Conservation (phyloP, 2,329 filamentous ascomycete genomes). For the Diaporthe sp. region DNA sequence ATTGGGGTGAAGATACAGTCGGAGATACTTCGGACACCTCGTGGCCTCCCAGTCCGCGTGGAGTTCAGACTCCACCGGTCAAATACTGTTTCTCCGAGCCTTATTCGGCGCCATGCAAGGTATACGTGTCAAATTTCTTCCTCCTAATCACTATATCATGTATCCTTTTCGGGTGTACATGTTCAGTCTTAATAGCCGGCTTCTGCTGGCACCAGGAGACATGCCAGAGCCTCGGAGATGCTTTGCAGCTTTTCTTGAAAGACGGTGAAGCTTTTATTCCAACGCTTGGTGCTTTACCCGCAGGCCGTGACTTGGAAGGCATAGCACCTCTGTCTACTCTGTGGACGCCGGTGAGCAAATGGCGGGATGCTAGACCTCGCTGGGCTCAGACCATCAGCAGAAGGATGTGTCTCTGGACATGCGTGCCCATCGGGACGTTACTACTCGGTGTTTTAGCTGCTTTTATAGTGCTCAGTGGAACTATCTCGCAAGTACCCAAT, state of each 20-base stretch:
- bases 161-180: neutral
- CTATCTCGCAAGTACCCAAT: neutral
- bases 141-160: neutral
- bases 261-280: neutral
- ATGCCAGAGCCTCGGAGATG: neutral
- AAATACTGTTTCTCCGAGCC: slow-evolving; percentile 2
- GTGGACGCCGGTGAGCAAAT: neutral
- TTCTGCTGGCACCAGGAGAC: neutral
- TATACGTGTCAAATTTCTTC: neutral
- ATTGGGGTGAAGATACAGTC: neutral
- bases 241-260: neutral
- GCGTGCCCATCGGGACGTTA: neutral
- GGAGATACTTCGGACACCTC: neutral
- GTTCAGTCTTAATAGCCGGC: neutral
- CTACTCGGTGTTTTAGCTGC: neutral
- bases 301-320: no score
- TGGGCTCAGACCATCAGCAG: neutral
- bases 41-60: neutral
- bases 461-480: accelerated
- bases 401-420: neutral
- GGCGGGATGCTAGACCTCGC: neutral
- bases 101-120: neutral
- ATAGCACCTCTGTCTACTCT: accelerated
- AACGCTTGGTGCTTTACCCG: no score
- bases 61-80: neutral